phyloP scores from a whole-genome alignment of 2,329 filamentous ascomycete genomes.

The Pestalotiopsis sp. region DNA sequence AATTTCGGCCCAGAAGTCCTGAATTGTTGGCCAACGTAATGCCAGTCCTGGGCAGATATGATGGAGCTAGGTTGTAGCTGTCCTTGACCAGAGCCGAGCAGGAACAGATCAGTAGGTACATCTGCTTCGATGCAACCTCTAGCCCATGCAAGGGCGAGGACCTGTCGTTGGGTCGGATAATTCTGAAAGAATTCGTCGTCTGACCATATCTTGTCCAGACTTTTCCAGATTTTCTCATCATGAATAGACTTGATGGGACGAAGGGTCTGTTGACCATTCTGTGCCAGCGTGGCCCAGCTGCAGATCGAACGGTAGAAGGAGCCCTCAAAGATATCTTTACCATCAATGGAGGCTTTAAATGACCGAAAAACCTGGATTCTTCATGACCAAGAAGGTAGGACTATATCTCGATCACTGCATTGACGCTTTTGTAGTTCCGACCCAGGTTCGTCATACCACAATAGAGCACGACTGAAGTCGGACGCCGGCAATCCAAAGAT shows the following conservation, averaged over 20 bases:
- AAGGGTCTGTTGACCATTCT: not conserved
- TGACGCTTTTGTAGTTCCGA: not conserved
- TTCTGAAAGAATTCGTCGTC: not conserved
- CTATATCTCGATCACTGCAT: not conserved
- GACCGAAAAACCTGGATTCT: too few species aligned
- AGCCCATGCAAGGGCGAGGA: not conserved
- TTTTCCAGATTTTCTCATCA: not conserved
- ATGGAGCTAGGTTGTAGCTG: not conserved
- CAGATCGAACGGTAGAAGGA: not conserved
- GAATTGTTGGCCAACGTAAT: not conserved
- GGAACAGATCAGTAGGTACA: not conserved
- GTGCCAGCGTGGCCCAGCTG: not conserved
- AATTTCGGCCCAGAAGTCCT: not conserved
- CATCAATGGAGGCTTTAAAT: too few species aligned
- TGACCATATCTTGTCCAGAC: not conserved
- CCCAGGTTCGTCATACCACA: not conserved
- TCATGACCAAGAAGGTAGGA: not conserved
- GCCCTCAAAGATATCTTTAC: not conserved
- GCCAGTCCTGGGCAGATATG: not conserved
- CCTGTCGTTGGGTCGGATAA: not conserved
- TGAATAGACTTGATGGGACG: not conserved
- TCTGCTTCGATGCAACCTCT: not conserved
- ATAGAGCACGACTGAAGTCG: not conserved
- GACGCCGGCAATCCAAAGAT: not conserved
- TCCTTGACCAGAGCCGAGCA: not conserved